phyloP scores from a whole-genome alignment of 495 filamentous ascomycete species.

The Umbilicaria muhlenbergii region DNA sequence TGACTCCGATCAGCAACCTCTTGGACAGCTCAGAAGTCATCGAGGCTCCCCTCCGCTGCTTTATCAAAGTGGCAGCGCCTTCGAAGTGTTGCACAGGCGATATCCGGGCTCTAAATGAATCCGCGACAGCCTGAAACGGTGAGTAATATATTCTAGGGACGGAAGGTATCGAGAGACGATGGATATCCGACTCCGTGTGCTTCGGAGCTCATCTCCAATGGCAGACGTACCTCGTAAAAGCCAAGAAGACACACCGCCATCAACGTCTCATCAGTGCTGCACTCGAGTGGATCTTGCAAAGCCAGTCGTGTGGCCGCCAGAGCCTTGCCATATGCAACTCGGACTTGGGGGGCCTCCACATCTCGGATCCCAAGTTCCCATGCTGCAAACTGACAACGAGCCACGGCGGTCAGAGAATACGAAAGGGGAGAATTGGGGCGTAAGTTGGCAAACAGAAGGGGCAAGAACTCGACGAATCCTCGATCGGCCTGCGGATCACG shows the following conservation, averaged over 20 bases:
- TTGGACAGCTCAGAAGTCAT: conserved; percentile 5
- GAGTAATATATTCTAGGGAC: not conserved
- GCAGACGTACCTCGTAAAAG: conserved; percentile 7
- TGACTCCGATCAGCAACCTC: conserved; percentile 6
- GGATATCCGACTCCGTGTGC: no score
- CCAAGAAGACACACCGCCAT: conserved; percentile 7
- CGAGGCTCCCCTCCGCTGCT: conserved; percentile 1
- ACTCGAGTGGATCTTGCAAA: conserved; percentile 1
- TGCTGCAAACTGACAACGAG: conserved; percentile 2
- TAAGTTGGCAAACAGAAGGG: conserved; percentile 3
- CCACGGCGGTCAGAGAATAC: conserved; percentile 1
- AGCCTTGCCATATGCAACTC: conserved; percentile 1
- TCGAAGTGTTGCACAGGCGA: conserved; percentile 6
- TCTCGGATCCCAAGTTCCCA: conserved; percentile 1
- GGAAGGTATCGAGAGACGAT: not conserved
- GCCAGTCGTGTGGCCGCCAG: not conserved
- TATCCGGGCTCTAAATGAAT: conserved; percentile 2
- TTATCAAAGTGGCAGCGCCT: conserved; percentile 10
- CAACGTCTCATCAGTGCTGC: conserved; percentile 1
- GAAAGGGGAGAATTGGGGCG: conserved; percentile 1
- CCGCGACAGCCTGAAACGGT: not conserved
- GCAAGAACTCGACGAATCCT: conserved; percentile 8
- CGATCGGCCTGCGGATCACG: conserved; percentile 5
- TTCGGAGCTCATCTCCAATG: not conserved
- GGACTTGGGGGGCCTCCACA: conserved; percentile 1